These are phyloP conservation scores for Cercospora sojina DNA, from an alignment of 2,329 filamentous ascomycete genomes.

Conservation along the genomic window DNA sequence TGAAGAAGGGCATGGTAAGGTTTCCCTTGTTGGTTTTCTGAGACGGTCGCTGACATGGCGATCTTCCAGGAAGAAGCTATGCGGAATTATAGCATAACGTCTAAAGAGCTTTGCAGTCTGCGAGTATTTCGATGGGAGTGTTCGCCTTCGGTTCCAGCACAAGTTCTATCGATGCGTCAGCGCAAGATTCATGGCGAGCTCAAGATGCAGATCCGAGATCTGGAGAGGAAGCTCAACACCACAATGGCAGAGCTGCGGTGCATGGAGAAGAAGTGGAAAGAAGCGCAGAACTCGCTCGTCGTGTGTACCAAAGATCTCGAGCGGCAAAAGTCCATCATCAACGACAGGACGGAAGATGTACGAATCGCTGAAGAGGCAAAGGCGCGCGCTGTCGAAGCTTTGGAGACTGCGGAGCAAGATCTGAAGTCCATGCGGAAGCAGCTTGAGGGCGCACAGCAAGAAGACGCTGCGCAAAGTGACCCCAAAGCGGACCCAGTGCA, in stretches of 20 bases:
- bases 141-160: not conserved
- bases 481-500: not conserved
- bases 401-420: not conserved
- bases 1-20: conserved; percentile 14
- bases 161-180: conserved; percentile 13
- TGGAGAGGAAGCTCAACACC: conserved; percentile 5
- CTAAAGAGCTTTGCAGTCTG: conserved; percentile 9
- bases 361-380: not conserved
- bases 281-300: conserved; percentile 3
- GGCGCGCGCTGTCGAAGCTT: not conserved
- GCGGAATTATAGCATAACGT: conserved; percentile 5
- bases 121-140: conserved; percentile 6
- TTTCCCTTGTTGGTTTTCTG: not conserved
- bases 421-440: not conserved
- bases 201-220: conserved; percentile 10
- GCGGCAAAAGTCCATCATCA: conserved; percentile 4
- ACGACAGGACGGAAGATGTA: not conserved
- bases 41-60: not conserved
- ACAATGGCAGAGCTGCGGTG: conserved; percentile 1
- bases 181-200: conserved; percentile 12
- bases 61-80: conserved; percentile 3
- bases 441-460: not conserved
- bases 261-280: conserved; percentile 13
- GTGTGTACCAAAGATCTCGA: not conserved
- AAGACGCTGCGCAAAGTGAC: not conserved